A percentile compares a stretch with the other conserved stretches of the same genome.
phyloP scores from a whole-genome alignment of 75 land plant genomes.

The Cunninghamia lanceolata region DNA sequence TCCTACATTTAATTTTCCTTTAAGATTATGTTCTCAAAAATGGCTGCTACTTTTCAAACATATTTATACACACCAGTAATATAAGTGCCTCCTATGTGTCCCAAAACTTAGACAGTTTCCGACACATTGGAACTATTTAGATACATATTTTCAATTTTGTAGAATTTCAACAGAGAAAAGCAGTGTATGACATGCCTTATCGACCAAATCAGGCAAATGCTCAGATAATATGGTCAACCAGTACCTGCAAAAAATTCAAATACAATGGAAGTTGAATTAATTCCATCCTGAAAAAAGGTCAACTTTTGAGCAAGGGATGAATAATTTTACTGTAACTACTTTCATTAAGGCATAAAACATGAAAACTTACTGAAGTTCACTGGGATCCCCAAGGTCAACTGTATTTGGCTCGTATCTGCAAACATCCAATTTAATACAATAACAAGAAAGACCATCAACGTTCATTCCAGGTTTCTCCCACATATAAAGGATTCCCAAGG shows the following conservation, averaged over 20 bases:
- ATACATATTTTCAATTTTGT: neutral
- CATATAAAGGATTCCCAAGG: neutral
- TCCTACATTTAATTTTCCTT: neutral
- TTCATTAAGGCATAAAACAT: neutral
- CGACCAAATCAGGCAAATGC: conserved; percentile 89
- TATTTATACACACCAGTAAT: neutral
- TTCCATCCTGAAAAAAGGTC: neutral
- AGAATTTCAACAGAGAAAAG: neutral
- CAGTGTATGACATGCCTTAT: conserved; percentile 54
- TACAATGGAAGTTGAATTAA: neutral
- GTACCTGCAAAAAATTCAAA: conserved; percentile 47
- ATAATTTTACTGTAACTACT: neutral
- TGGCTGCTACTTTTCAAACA: neutral
- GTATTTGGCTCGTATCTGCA: conserved; percentile 98
- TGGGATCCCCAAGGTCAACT: conserved; percentile 65
- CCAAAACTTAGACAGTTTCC: neutral
- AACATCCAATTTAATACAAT: neutral
- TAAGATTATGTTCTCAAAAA: neutral
- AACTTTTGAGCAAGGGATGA: neutral
- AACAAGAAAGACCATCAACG: neutral
- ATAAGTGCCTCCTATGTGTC: neutral
- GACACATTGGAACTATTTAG: neutral
- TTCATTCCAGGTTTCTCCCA: neutral
- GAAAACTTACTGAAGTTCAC: conserved; percentile 18
- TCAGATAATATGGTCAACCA: conserved; percentile 87